A percentile compares a stretch with the other conserved stretches of the same genome.
These are phyloP conservation scores for Candida ficus DNA, from an alignment of 805 yeast genomes.

Conservation along the genomic window DNA sequence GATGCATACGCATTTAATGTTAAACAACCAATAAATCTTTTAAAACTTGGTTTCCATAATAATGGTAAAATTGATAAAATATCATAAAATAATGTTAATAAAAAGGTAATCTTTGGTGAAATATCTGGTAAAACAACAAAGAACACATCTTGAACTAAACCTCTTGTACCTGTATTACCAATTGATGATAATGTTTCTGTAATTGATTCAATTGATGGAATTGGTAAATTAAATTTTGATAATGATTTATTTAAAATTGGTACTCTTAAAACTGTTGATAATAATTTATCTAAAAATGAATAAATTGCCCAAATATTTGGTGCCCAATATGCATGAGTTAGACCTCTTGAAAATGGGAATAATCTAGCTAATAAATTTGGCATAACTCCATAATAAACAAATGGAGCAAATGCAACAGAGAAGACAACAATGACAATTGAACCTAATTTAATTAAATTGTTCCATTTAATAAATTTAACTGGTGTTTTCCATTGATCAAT, in stretches of 20 bases:
- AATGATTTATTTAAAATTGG: conserved; percentile 37
- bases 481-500: conserved; percentile 24
- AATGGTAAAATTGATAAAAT: conserved; percentile 69
- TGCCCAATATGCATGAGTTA: conserved; percentile 99
- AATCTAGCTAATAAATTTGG: conserved; percentile 64
- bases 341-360: conserved; percentile 91
- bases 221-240: conserved; percentile 26
- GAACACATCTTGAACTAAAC: conserved; percentile 86
- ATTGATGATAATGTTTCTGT: conserved; percentile 27
- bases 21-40: conserved; percentile 76
- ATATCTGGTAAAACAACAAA: conserved; percentile 79
- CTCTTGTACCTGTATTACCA: conserved; percentile 59
- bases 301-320: conserved; percentile 97
- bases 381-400: conserved; percentile 48
- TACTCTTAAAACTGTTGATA: conserved; percentile 40
- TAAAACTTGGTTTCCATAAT: conserved; percentile 64
- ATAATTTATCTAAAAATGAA: conserved; percentile 70
- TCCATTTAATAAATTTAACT: conserved; percentile 44
- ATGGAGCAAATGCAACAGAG: conserved; percentile 72
- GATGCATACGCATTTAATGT: conserved; percentile 90
- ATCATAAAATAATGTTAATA: conserved; percentile 82
- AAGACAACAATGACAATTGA: conserved; percentile 58
- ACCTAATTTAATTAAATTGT: conserved; percentile 56
- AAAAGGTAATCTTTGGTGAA: conserved; percentile 70
- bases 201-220: conserved; percentile 28